These are phyloP conservation scores for Adansonia digitata DNA, from an alignment of 345 rosid genomes.

Conservation along the genomic window DNA sequence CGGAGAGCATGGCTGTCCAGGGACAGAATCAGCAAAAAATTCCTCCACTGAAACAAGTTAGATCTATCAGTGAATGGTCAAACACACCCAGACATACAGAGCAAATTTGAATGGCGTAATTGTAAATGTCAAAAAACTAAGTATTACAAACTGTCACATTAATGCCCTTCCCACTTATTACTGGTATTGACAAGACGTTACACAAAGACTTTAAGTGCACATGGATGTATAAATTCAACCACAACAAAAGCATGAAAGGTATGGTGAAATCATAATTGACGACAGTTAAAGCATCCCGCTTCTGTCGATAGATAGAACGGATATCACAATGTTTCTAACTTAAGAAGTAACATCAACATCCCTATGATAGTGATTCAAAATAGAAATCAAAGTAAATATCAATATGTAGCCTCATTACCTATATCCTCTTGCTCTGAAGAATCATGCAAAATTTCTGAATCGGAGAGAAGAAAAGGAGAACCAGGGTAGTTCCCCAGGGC, in stretches of 20 bases:
- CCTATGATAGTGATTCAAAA: not conserved
- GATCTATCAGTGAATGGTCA: conserved; percentile 4
- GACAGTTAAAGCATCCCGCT: not conserved
- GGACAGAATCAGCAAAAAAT: conserved; percentile 15
- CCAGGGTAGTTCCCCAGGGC: conserved; percentile 91
- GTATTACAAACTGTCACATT: not conserved
- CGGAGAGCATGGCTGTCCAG: conserved; percentile 63
- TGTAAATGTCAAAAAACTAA: not conserved
- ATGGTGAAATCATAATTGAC: not conserved
- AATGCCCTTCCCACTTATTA: not conserved
- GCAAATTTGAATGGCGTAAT: not conserved
- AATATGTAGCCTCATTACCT: conserved; percentile 42
- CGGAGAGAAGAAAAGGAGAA: conserved; percentile 92
- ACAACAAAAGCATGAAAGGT: not conserved
- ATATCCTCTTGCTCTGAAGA: conserved; percentile 90
- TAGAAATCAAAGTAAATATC: not conserved
- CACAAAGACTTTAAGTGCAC: not conserved
- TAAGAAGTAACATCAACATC: not conserved
- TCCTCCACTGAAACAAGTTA: conserved; percentile 15
- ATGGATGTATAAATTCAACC: not conserved
- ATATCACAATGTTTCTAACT: not conserved
- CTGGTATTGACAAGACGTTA: not conserved
- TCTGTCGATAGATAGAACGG: not conserved
- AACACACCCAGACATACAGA: not conserved
- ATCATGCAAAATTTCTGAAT: conserved; percentile 92